A percentile compares a stretch with the other conserved stretches of the same genome.
Evolutionary conservation across 305 asterid species (phyloP).

Genomic region (Ilex paraguariensis): DNA sequence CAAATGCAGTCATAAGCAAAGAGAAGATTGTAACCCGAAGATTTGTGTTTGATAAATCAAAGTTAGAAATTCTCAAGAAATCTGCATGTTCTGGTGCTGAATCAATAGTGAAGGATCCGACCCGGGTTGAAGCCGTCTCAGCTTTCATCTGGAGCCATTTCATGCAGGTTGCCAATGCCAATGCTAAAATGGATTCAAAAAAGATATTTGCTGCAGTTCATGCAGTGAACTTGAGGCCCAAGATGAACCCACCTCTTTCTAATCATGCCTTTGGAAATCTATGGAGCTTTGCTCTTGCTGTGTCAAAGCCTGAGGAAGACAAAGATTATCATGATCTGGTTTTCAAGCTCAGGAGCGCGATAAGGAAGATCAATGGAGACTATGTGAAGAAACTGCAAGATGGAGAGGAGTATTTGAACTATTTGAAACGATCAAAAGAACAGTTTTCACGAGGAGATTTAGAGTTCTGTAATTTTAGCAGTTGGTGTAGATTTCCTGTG

Average conservation of each 20-base stretch:
- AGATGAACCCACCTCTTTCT: conserved; percentile 22
- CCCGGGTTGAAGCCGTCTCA: conserved; percentile 36
- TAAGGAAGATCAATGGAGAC: conserved; percentile 8
- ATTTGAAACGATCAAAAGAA: conserved; percentile 12
- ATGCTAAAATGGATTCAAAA: conserved; percentile 4
- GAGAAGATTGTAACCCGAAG: conserved; percentile 17
- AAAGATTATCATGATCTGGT: conserved; percentile 1
- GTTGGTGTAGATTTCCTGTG: conserved; percentile 24
- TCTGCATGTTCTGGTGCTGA: conserved; percentile 8
- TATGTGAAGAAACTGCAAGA: conserved; percentile 10
- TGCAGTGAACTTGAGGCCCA: conserved; percentile 23
- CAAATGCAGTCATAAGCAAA: background rate
- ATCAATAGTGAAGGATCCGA: conserved; percentile 15
- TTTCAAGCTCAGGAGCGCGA: too few relatives aligned
- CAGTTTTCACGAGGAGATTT: conserved; percentile 4
- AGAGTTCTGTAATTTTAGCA: conserved; percentile 18
- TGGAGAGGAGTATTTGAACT: conserved; percentile 6
- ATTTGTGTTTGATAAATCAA: conserved; percentile 11
- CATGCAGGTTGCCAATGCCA: conserved; percentile 12
- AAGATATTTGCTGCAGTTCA: conserved; percentile 14
- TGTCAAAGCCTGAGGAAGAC: background rate
- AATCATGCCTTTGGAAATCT: conserved; percentile 28
- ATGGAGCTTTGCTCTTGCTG: conserved; percentile 17
- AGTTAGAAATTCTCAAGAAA: conserved; percentile 19
- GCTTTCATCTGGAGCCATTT: conserved; percentile 35